A percentile compares a stretch with the other conserved stretches of the same genome.
Evolutionary conservation across 148 eudicot genomes (phyloP).

Genomic region (Beta vulgaris): DNA sequence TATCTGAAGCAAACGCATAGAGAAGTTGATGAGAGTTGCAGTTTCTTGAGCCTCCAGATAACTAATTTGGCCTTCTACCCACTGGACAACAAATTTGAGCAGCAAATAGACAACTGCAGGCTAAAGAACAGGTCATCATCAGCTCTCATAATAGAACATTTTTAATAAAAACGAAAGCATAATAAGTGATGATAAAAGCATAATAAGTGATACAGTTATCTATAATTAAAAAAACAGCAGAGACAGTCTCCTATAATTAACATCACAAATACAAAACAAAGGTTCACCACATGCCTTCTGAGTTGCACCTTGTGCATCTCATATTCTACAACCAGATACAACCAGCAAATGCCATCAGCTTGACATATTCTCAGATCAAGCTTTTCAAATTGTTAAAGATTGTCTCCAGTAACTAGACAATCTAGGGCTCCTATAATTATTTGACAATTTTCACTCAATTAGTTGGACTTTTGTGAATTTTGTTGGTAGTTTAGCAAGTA

Average conservation of each 20-base stretch:
- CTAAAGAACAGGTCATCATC: conserved; percentile 41
- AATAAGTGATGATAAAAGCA: background rate
- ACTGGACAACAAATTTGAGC: conserved; percentile 82
- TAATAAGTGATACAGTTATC: background rate
- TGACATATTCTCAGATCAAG: background rate
- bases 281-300: background rate
- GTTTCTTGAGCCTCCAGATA: conserved; percentile 93
- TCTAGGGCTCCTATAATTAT: background rate
- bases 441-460: background rate
- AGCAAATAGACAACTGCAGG: conserved; percentile 83
- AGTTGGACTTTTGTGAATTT: background rate
- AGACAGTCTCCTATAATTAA: background rate
- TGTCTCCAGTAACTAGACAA: background rate
- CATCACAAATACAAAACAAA: background rate
- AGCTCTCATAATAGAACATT: conserved; percentile 19
- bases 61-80: conserved; percentile 95
- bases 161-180: background rate
- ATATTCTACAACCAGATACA: background rate
- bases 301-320: background rate
- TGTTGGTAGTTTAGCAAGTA: background rate
- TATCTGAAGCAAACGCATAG: conserved; percentile 84
- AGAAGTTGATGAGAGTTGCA: conserved; percentile 63
- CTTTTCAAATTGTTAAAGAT: background rate
- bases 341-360: background rate
- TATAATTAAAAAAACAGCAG: background rate